phyloP scores from a whole-genome alignment of 1,284 basidiomycete genomes.

The Psilocybe mexicana region DNA sequence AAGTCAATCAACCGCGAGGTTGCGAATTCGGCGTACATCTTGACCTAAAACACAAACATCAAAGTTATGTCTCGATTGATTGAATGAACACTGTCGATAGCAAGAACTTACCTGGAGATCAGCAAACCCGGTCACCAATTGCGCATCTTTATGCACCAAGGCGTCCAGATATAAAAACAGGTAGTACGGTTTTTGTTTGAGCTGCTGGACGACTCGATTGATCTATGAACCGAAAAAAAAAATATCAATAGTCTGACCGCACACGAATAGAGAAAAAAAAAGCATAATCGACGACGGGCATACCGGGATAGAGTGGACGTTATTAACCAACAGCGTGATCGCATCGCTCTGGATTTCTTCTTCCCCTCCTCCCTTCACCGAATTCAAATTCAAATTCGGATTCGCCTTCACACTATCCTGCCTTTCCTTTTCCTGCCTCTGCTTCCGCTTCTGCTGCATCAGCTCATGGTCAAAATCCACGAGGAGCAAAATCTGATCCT shows the following conservation, averaged over 20 bases:
- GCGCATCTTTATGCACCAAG: slow-evolving; percentile 85
- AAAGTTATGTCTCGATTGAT: neutral
- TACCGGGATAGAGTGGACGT: slow-evolving; percentile 95
- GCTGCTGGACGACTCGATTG: slow-evolving; percentile 84
- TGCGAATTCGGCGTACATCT: slow-evolving; percentile 91
- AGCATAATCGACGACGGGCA: slow-evolving; percentile 6
- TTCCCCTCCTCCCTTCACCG: slow-evolving; percentile 22
- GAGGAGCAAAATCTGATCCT: slow-evolving; percentile 89
- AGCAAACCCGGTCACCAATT: slow-evolving; percentile 78
- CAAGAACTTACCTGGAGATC: slow-evolving; percentile 68
- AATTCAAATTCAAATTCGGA: slow-evolving; percentile 18
- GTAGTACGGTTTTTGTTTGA: slow-evolving; percentile 77
- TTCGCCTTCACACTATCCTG: slow-evolving; percentile 28
- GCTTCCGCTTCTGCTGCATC: slow-evolving; percentile 51
- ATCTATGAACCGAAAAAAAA: slow-evolving; percentile 53
- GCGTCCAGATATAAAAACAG: slow-evolving; percentile 94
- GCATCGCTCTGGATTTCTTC: slow-evolving; percentile 55
- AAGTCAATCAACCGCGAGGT: slow-evolving; percentile 84
- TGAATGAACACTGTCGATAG: neutral
- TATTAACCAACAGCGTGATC: slow-evolving; percentile 88
- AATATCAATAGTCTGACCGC: neutral
- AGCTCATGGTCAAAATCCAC: slow-evolving; percentile 95
- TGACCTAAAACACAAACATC: slow-evolving; percentile 51
- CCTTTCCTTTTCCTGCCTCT: too few species aligned
- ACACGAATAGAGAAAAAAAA: neutral